Percentiles rank a stretch among this genome's conserved stretches.
phyloP scores from a whole-genome alignment of 75 land plant species.

The Cunninghamia lanceolata region DNA sequence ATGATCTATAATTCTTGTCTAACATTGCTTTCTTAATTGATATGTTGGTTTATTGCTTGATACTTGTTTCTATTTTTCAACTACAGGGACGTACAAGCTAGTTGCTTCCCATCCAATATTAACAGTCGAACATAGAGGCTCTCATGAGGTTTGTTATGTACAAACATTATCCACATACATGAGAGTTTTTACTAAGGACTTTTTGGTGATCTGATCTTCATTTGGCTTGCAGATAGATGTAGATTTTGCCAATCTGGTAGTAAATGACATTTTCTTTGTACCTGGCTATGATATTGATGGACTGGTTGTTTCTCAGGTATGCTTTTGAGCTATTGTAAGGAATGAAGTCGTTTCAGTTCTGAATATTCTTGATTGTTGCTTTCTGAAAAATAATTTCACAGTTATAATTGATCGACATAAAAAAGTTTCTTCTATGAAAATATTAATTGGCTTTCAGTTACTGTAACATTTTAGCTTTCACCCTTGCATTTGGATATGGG shows the following conservation, averaged over 20 bases:
- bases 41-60: background rate
- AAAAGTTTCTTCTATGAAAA: background rate
- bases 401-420: background rate
- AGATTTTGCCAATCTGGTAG: constrained; percentile 69
- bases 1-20: background rate
- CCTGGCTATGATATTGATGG: constrained; percentile 87
- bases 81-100: constrained; percentile 70
- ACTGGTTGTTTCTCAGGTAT: constrained; percentile 83
- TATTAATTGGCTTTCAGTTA: background rate
- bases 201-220: background rate
- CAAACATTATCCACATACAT: background rate
- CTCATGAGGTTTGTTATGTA: constrained; percentile 58
- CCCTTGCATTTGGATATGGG: background rate
- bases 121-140: constrained; percentile 58
- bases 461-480: background rate
- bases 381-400: background rate
- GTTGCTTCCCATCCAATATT: constrained; percentile 70
- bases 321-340: background rate
- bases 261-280: constrained; percentile 69
- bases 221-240: constrained; percentile 57
- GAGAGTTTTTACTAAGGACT: too few relatives aligned
- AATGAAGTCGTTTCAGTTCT: background rate
- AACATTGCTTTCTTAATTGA: background rate
- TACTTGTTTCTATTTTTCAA: background rate
- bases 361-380: background rate